Evolutionary conservation across 495 filamentous ascomycete genomes (phyloP).

Genomic region (Trypethelium eluteriae): DNA sequence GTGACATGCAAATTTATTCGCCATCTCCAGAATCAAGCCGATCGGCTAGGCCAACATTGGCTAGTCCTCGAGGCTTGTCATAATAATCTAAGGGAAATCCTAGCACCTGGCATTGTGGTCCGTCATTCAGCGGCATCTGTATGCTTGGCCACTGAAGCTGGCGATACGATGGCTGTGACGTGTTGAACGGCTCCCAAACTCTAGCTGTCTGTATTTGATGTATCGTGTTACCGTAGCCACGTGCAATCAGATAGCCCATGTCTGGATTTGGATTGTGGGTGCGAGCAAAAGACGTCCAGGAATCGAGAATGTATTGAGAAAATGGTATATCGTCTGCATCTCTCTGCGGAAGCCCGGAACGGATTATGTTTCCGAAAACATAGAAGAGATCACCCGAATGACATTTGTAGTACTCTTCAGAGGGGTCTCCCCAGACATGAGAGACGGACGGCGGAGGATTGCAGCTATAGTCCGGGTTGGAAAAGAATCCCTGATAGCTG

Average conservation of each 20-base stretch:
- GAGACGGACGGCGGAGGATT: constrained; percentile 35
- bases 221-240: constrained; percentile 28
- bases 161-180: constrained; percentile 9
- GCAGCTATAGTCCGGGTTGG: constrained; percentile 41
- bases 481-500: constrained; percentile 44
- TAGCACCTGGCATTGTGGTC: not conserved
- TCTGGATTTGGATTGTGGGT: constrained; percentile 25
- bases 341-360: constrained; percentile 24
- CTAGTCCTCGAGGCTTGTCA: not conserved
- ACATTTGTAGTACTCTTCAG: constrained; percentile 40
- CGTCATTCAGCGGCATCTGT: not conserved
- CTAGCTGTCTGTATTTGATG: constrained; percentile 14
- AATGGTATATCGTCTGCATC: constrained; percentile 32
- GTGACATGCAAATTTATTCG: not conserved
- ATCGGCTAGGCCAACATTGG: not conserved
- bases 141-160: constrained; percentile 15
- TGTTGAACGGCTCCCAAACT: constrained; percentile 17
- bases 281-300: constrained; percentile 29
- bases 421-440: constrained; percentile 41
- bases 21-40: not conserved
- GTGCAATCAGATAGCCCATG: constrained; percentile 22
- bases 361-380: constrained; percentile 35
- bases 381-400: constrained; percentile 45
- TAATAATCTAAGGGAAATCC: constrained; percentile 11
- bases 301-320: constrained; percentile 29